phyloP scores from a whole-genome alignment of 2,329 filamentous ascomycete species.

The Penicillium oxalicum region DNA sequence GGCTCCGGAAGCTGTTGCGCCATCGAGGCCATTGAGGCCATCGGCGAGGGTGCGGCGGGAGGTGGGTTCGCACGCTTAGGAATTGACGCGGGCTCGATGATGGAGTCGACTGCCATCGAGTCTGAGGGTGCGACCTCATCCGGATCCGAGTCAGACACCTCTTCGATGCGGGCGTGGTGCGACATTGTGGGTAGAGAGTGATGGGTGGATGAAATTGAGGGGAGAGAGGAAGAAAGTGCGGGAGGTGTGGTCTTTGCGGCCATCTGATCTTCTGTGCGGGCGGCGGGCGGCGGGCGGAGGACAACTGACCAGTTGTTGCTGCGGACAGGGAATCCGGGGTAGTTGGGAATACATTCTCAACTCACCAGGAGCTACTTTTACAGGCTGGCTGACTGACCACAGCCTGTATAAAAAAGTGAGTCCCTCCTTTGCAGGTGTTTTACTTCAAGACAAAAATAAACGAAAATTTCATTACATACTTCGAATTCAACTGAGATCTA shows the following conservation, averaged over 20 bases:
- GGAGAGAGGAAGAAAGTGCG: slow-evolving; percentile 16
- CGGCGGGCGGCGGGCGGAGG: not conserved
- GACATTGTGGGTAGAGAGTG: slow-evolving; percentile 56
- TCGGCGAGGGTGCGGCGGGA: slow-evolving; percentile 4
- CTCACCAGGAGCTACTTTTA: no score
- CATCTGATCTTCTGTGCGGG: slow-evolving; percentile 12
- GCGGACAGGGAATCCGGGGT: not conserved
- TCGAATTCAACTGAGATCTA: no score
- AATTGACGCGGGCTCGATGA: slow-evolving; percentile 29
- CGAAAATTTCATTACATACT: no score
- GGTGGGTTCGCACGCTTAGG: slow-evolving; percentile 2
- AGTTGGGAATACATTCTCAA: not conserved
- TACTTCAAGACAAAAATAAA: no score
- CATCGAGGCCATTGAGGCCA: not conserved
- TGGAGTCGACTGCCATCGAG: slow-evolving; percentile 39
- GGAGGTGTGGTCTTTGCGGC: slow-evolving; percentile 13
- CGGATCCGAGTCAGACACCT: slow-evolving; percentile 86
- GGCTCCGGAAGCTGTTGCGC: slow-evolving; percentile 30
- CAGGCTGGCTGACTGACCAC: no score
- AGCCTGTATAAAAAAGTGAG: no score
- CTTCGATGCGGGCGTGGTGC: slow-evolving; percentile 76
- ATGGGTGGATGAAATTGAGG: not conserved
- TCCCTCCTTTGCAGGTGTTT: no score
- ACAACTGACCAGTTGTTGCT: slow-evolving; percentile 6
- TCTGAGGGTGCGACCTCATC: slow-evolving; percentile 76